Conservation (phyloP, 257 asterid genomes). For the Penstemon barbatus region DNA sequence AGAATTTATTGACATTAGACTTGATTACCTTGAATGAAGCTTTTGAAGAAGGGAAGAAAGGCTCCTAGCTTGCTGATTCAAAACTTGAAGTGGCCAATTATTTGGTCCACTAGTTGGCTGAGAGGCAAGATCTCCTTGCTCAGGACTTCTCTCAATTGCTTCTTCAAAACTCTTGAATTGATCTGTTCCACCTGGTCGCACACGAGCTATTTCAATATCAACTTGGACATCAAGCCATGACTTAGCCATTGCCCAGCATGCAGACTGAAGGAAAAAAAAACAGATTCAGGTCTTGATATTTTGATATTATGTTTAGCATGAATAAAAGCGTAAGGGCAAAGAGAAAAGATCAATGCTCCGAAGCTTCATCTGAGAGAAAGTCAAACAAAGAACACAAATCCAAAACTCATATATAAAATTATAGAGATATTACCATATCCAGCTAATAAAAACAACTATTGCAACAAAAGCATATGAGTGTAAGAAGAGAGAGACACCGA, state of each 20-base stretch:
- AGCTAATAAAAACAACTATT: neutral
- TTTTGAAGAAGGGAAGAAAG: slow-evolving; percentile 92
- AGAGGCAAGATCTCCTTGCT: slow-evolving; percentile 53
- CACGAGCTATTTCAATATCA: slow-evolving; percentile 65
- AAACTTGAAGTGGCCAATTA: slow-evolving; percentile 90
- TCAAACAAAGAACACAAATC: neutral
- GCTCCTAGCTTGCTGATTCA: slow-evolving; percentile 88
- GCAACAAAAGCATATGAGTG: neutral
- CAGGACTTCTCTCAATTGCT: slow-evolving; percentile 68
- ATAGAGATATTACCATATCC: slow-evolving; percentile 15
- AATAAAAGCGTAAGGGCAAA: slow-evolving; percentile 18
- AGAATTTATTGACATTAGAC: slow-evolving; percentile 21
- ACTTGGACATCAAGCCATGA: slow-evolving; percentile 97
- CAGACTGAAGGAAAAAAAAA: slow-evolving; percentile 69
- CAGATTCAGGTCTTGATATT: slow-evolving; percentile 1
- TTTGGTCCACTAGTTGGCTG: slow-evolving; percentile 60
- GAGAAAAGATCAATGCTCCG: slow-evolving; percentile 14
- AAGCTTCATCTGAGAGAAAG: slow-evolving; percentile 14
- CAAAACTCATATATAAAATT: neutral
- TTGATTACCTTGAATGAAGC: slow-evolving; percentile 87
- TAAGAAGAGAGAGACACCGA: neutral
- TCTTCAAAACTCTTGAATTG: slow-evolving; percentile 72
- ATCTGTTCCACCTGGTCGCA: slow-evolving; percentile 62
- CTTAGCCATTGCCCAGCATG: slow-evolving; percentile 99
- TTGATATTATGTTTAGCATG: neutral